Evolutionary conservation across 306 rosid species (phyloP), one percentile per base, ranked within the genome.

Genomic region (Quercus bicolor): DNA sequence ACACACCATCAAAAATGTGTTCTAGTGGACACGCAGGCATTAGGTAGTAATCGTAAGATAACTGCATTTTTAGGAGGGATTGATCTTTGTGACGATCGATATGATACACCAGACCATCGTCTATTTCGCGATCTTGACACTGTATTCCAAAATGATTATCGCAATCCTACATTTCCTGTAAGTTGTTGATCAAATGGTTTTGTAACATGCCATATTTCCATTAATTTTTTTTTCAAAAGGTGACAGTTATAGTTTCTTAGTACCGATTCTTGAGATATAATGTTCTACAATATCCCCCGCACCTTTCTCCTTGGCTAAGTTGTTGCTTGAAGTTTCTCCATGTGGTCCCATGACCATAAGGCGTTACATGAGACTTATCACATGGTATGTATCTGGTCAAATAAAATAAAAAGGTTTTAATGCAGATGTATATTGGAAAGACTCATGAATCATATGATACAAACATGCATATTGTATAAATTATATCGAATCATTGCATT

Each of bases 1-100:
- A 96, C 99, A 48, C 98, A 96, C 79, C 99, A 96, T 89, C 99
- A 93, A 78, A 96, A 96, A 75, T 93, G 96, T 75, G 98, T 96
- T 71, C 84, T 96, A 31, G 90, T 96, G 72, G 99, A 96, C 80
- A 85, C 99, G 56, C 99, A 93, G 65, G 96, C 90, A 64, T 9
- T 20, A 70, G 97, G 98, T 65, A 93, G 91, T 86, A 74, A 91
- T 64, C 79, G 98, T 54, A 96, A 85, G 89, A 85, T 96, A 82
- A 90, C 98, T 78, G 77, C 96, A 71, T 96, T 96, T 89, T 23
- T 91, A 68, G 99, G 99, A 83, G 99, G 99, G 75, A 89, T 96
- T 79, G 98, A 96, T 85, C 80, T 93, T 20, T 96, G 99, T 84
- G 96, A 93, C 80, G 99, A 98, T 77, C 97, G 99, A n/a, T 96